Base-by-base conservation (phyloP, 768 basidiomycete genomes). In the Leccinum subgranulosum region DNA sequence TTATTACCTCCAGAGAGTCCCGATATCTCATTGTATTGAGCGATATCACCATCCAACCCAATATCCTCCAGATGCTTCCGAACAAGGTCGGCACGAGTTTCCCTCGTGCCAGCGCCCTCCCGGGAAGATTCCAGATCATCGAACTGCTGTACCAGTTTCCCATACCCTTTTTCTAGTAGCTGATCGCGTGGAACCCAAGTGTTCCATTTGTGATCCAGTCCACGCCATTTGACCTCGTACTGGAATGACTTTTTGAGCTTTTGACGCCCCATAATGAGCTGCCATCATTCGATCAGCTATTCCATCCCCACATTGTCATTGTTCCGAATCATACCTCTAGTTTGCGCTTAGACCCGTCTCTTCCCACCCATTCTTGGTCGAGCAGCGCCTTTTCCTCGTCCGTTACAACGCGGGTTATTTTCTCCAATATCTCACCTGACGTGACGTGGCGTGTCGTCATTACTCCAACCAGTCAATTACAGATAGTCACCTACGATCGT, bases 121-220 rank as follows among this genome's bases (percentile, higher is more conserved):
- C 96, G 79, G 3, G 94, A 97, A 1, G 95, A 88, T 73, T 98
- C 96, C 19, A 98, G 82, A 74, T 98, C 95, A 70, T 98, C 95
- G 67, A 97, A 98, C 69, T 94, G 94, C 60, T 92, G 89, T 3
- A 98, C 83, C 47, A 95, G 70, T 75, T 98, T 98, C 49, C 79
- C 80, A 75, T 93, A 96, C 4, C 95, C 94, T 72, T 94, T 93
- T 55, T 79, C 78, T 27, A 97, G 70, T 39, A 98, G 79, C 23
- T 92, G 86, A 14, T 96, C 94, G 39, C 95, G 90, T 10, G 91
- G 81, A 41, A 98, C 78, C 93, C 94, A 96, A 10, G 92, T 87
- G 74, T 98, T 98, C 78, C 80, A 87, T 73, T 82, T 86, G 73
- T 92, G 90, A 69, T 92, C 90, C 53, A 92, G 72, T 39, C 87